These are phyloP conservation scores for Lactarius vividus DNA, from an alignment of 768 basidiomycete genomes.

Conservation along the genomic window DNA sequence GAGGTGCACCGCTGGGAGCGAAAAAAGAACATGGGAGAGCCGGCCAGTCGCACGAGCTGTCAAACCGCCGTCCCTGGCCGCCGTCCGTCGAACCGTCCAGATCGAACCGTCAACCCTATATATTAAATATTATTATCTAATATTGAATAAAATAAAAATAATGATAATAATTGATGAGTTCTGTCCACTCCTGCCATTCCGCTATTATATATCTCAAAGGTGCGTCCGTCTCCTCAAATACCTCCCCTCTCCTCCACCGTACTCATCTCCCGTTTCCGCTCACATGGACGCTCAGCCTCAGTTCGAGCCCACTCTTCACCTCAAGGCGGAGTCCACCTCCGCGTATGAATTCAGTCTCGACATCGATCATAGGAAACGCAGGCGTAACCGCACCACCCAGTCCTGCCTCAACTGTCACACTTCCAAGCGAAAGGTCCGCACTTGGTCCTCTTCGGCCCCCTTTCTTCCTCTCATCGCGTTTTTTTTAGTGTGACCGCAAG, in stretches of 20 bases:
- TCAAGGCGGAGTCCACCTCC: constrained; percentile 47
- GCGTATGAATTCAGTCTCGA: constrained; percentile 51
- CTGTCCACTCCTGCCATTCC: background rate
- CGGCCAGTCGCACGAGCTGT: constrained; percentile 28
- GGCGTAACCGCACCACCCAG: constrained; percentile 90
- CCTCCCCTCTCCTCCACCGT: constrained; percentile 13
- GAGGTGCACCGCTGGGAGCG: constrained; percentile 21
- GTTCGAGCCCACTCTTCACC: constrained; percentile 16
- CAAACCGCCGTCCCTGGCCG: constrained; percentile 25
- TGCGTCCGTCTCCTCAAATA: constrained; percentile 26
- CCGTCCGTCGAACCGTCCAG: constrained; percentile 15
- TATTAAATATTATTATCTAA: background rate
- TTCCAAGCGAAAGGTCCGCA: constrained; percentile 82
- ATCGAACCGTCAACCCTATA: constrained; percentile 6
- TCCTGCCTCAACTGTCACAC: constrained; percentile 88
- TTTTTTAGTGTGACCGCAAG: constrained; percentile 79
- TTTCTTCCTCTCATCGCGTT: constrained; percentile 21
- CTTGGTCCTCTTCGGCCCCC: constrained; percentile 4
- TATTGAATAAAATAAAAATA: background rate
- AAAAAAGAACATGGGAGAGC: constrained; percentile 25
- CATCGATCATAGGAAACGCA: constrained; percentile 76
- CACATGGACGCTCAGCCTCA: constrained; percentile 21
- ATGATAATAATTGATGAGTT: background rate
- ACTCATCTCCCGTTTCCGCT: constrained; percentile 38
- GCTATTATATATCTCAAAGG: constrained; percentile 12